A percentile compares a stretch with the other conserved stretches of the same genome.
phyloP scores from a whole-genome alignment of 805 yeast species.

The Barnettozyma populi region DNA sequence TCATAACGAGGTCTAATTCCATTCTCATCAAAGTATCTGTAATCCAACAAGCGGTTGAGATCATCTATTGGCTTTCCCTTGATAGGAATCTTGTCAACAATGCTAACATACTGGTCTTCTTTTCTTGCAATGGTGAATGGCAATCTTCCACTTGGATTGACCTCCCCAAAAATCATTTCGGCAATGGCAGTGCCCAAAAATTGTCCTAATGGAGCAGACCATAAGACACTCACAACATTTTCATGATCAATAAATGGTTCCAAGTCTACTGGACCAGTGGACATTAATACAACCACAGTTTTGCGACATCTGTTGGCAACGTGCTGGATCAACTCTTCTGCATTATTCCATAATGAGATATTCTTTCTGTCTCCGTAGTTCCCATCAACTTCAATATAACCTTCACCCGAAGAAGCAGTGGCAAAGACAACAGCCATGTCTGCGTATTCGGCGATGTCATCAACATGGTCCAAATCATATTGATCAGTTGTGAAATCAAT shows the following conservation, averaged over 20 bases:
- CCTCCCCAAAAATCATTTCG: conserved; percentile 53
- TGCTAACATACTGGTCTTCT: conserved; percentile 40
- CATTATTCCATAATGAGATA: conserved; percentile 50
- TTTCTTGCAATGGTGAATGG: conserved; percentile 61
- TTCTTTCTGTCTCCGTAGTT: conserved; percentile 56
- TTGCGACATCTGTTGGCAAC: conserved; percentile 46
- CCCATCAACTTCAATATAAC: conserved; percentile 50
- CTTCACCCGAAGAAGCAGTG: conserved; percentile 53
- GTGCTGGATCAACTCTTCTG: conserved; percentile 45
- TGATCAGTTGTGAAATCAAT: conserved; percentile 41
- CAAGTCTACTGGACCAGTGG: conserved; percentile 57
- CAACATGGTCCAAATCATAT: conserved; percentile 40
- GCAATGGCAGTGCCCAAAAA: conserved; percentile 52
- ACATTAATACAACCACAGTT: conserved; percentile 53
- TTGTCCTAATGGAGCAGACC: conserved; percentile 53
- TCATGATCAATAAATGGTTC: conserved; percentile 51
- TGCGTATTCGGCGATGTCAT: conserved; percentile 41
- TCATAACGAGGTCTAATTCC: conserved; percentile 52
- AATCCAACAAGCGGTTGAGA: conserved; percentile 40
- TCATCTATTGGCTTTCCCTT: conserved; percentile 34
- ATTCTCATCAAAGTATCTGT: conserved; percentile 52
- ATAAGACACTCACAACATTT: conserved; percentile 53
- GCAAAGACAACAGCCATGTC: conserved; percentile 53
- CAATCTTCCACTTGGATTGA: conserved; percentile 57
- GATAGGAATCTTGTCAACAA: conserved; percentile 33